phyloP scores from a whole-genome alignment of 2,329 filamentous ascomycete genomes.

The Sarocladium kiliense region DNA sequence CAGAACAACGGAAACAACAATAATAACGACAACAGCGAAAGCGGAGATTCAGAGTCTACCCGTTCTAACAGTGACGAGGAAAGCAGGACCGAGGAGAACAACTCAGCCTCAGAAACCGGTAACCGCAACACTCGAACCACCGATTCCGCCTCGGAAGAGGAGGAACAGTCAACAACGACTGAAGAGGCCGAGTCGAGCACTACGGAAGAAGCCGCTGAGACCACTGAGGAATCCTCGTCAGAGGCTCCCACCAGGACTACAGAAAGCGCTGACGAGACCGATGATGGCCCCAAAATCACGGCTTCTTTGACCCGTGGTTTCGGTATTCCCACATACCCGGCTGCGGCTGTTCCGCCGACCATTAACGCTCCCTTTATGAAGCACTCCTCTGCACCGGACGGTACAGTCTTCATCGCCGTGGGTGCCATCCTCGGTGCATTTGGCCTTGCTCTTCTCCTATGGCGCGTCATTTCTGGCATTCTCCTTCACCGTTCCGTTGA shows the following conservation, averaged over 20 bases:
- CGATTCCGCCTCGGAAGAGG: neutral
- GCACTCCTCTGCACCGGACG: slow-evolving; percentile 77
- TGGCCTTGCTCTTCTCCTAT: slow-evolving; percentile 74
- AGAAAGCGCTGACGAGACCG: slow-evolving; percentile 14
- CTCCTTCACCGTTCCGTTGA: slow-evolving; percentile 88
- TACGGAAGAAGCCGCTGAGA: slow-evolving; percentile 1
- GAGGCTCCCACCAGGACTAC: slow-evolving; percentile 11
- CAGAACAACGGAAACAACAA: slow-evolving; percentile 21
- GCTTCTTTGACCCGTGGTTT: slow-evolving; percentile 37
- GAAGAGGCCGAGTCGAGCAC: slow-evolving; percentile 1
- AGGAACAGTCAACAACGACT: neutral
- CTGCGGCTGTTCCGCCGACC: slow-evolving; percentile 75
- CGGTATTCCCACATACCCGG: slow-evolving; percentile 54
- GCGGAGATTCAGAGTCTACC: neutral
- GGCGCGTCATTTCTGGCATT: slow-evolving; percentile 85
- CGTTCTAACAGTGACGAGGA: neutral
- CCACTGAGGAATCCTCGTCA: slow-evolving; percentile 6
- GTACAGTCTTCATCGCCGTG: slow-evolving; percentile 93
- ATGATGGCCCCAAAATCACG: slow-evolving; percentile 25
- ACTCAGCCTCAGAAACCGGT: neutral
- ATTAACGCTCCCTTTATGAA: slow-evolving; percentile 87
- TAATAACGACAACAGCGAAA: slow-evolving; percentile 11
- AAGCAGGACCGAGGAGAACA: neutral
- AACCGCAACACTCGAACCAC: slow-evolving; percentile 1
- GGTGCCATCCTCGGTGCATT: slow-evolving; percentile 83